Evolutionary conservation across 495 filamentous ascomycete genomes (phyloP).

Genomic region (Sabuloglossum arenarium): DNA sequence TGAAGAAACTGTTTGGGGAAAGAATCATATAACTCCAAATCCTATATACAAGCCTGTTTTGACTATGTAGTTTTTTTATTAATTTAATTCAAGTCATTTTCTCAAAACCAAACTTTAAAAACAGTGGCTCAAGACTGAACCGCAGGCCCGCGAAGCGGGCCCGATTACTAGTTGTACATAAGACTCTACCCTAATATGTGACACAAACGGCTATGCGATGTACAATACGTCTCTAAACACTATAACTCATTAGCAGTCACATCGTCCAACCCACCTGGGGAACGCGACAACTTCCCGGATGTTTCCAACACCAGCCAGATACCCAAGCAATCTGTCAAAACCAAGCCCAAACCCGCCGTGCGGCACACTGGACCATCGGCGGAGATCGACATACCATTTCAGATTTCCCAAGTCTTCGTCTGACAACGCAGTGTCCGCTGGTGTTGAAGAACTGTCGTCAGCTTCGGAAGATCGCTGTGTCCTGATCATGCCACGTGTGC

Average conservation of each 20-base stretch:
- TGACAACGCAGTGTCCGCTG: neutral
- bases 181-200: too few species aligned
- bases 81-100: too few species aligned
- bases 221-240: too few species aligned
- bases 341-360: conserved; percentile 92
- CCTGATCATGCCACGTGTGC: conserved; percentile 30
- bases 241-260: conserved; percentile 44
- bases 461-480: conserved; percentile 10
- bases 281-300: conserved; percentile 78
- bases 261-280: conserved; percentile 75
- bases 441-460: neutral
- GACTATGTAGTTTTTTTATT: too few species aligned
- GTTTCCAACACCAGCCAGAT: conserved; percentile 64
- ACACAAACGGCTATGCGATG: too few species aligned
- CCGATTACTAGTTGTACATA: too few species aligned
- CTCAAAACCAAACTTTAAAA: too few species aligned
- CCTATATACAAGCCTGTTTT: too few species aligned
- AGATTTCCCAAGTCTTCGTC: conserved; percentile 19
- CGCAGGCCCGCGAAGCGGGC: too few species aligned
- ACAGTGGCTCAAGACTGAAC: too few species aligned
- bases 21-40: too few species aligned
- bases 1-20: too few species aligned
- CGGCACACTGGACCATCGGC: conserved; percentile 83
- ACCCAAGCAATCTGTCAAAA: conserved; percentile 76
- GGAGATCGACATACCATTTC: conserved; percentile 87